These are phyloP conservation scores for Lachnellula suecica DNA, from an alignment of 2,329 filamentous ascomycete species.

Conservation along the genomic window DNA sequence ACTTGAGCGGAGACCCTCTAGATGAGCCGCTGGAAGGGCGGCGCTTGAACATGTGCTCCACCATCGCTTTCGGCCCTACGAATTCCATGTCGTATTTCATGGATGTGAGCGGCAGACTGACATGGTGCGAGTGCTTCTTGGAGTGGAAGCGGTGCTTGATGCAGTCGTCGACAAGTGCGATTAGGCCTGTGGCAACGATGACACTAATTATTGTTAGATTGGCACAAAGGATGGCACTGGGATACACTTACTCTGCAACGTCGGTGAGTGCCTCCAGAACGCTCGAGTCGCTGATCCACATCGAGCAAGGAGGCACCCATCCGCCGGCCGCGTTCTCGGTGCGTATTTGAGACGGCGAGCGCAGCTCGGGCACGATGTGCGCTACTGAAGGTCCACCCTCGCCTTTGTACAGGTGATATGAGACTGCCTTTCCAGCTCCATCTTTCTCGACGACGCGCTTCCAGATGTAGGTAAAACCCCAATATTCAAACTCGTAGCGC, in stretches of 20 bases:
- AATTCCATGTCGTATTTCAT: conserved; percentile 55
- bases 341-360: conserved; percentile 67
- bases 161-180: conserved; percentile 85
- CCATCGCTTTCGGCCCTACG: conserved; percentile 59
- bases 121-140: conserved; percentile 46
- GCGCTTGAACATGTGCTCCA: conserved; percentile 63
- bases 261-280: conserved; percentile 70
- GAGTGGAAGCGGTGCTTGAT: conserved; percentile 57
- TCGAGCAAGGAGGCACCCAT: conserved; percentile 86
- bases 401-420: conserved; percentile 76
- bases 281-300: conserved; percentile 80
- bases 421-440: conserved; percentile 60
- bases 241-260: conserved; percentile 75
- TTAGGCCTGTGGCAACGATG: conserved; percentile 84
- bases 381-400: conserved; percentile 66
- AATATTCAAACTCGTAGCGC: conserved; percentile 90
- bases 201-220: conserved; percentile 54
- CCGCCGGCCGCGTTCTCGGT: conserved; percentile 77
- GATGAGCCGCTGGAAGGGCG: conserved; percentile 29
- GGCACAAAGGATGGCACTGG: not conserved
- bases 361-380: conserved; percentile 78
- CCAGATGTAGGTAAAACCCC: conserved; percentile 86
- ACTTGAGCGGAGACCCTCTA: conserved; percentile 20
- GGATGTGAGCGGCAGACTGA: conserved; percentile 51
- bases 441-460: conserved; percentile 70